phyloP scores from a whole-genome alignment of 2,329 filamentous ascomycete genomes.

The Ascomycota sp. region DNA sequence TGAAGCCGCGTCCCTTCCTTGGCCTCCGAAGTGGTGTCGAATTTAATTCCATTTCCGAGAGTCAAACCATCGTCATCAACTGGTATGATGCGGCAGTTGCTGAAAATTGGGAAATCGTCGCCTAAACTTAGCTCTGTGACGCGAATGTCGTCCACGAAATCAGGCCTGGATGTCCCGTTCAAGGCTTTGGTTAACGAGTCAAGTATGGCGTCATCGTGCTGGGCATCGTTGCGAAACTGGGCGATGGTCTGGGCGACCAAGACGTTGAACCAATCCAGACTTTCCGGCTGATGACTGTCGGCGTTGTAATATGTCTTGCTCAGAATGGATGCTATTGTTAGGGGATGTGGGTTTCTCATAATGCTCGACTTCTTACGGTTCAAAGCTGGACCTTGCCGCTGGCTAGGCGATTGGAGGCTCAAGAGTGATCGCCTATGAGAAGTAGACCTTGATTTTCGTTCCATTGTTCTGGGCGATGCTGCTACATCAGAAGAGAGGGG shows the following conservation, averaged over 20 bases:
- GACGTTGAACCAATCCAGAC: constrained; percentile 97
- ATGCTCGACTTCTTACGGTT: constrained; percentile 52
- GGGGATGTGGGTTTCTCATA: constrained; percentile 47
- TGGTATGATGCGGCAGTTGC: constrained; percentile 89
- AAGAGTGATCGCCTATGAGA: constrained; percentile 59
- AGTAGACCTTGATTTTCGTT: constrained; percentile 51
- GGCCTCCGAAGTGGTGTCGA: constrained; percentile 29
- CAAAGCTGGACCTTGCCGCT: constrained; percentile 20
- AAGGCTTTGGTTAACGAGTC: constrained; percentile 66
- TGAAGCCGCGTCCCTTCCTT: constrained; percentile 59
- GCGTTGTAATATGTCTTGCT: constrained; percentile 97
- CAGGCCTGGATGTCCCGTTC: constrained; percentile 71
- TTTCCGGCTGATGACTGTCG: constrained; percentile 86
- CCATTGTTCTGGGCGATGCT: constrained; percentile 53
- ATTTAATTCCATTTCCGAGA: constrained; percentile 28
- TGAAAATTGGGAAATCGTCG: constrained; percentile 96
- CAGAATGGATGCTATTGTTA: constrained; percentile 85
- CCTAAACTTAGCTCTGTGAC: constrained; percentile 87
- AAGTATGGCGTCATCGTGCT: constrained; percentile 78
- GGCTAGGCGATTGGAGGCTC: constrained; percentile 30
- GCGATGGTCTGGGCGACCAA: constrained; percentile 91
- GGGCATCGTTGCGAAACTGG: constrained; percentile 80
- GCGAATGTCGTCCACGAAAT: constrained; percentile 82
- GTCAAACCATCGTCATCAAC: constrained; percentile 59
- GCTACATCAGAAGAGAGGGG: constrained; percentile 66